These are phyloP conservation scores for Erythrobasidium yunnanense DNA, from an alignment of 768 basidiomycete genomes.

Conservation along the genomic window DNA sequence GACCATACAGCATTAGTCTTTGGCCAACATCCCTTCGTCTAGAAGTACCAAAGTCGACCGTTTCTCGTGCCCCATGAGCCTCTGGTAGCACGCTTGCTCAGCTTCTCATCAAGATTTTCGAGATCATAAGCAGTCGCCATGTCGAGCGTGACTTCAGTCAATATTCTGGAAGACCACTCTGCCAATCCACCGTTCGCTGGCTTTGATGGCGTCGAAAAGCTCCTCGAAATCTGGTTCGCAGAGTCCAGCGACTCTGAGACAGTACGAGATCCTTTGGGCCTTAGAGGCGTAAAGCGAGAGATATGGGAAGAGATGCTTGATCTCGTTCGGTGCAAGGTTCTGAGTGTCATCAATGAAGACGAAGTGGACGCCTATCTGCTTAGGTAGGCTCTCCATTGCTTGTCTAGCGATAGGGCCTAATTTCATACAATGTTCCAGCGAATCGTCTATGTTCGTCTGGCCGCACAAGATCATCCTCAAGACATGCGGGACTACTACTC, in stretches of 20 bases:
- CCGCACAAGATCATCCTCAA: constrained; percentile 94
- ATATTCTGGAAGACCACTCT: constrained; percentile 9
- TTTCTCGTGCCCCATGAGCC: no score
- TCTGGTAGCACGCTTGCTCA: no score
- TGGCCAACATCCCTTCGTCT: no score
- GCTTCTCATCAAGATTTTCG: no score
- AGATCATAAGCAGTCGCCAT: no score
- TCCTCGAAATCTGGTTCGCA: constrained; percentile 95
- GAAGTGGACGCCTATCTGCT: constrained; percentile 91
- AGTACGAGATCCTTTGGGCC: constrained; percentile 51
- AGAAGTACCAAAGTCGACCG: no score
- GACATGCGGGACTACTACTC: constrained; percentile 96
- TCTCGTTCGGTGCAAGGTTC: constrained; percentile 90
- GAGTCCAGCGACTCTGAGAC: constrained; percentile 50
- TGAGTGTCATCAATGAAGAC: constrained; percentile 76
- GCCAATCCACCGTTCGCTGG: constrained; percentile 11
- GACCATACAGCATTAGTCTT: no score
- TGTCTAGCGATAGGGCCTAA: not conserved
- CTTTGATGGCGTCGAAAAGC: constrained; percentile 33
- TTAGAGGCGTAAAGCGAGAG: constrained; percentile 60
- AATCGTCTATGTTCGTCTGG: constrained; percentile 90
- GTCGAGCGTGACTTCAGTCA: not conserved
- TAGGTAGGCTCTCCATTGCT: constrained; percentile 52
- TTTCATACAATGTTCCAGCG: constrained; percentile 49
- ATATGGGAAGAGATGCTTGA: constrained; percentile 96